Conservation (phyloP, 2,329 filamentous ascomycete genomes). For the Sclerotinia trifoliorum region DNA sequence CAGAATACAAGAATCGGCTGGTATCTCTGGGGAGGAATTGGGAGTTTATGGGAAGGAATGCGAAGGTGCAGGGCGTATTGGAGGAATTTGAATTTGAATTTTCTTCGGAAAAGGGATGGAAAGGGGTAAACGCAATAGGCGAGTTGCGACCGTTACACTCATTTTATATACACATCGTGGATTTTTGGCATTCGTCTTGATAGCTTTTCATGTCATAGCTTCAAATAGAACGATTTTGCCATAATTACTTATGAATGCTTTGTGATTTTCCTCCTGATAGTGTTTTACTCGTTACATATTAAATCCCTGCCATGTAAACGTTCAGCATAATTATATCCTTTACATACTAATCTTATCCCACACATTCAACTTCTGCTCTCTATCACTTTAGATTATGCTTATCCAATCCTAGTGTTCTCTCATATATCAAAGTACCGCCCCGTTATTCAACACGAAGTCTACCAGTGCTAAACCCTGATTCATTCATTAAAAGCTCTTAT, state of each 20-base stretch:
- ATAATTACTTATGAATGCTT: no score
- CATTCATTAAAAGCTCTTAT: background rate
- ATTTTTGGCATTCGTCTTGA: background rate
- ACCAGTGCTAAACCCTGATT: background rate
- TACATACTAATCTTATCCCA: rapidly evolving
- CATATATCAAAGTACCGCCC: background rate
- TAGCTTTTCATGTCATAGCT: background rate
- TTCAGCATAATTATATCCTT: background rate
- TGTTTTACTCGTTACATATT: background rate
- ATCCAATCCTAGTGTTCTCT: no score
- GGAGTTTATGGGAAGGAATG: background rate
- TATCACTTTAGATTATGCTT: no score
- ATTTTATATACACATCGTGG: background rate
- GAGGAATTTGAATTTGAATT: background rate
- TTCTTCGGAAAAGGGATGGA: no score
- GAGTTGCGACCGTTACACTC: slow-evolving; percentile 8
- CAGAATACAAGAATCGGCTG: background rate
- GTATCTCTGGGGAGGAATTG: background rate
- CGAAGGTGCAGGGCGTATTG: no score
- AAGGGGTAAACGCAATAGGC: background rate
- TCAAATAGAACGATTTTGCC: background rate
- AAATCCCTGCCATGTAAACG: background rate
- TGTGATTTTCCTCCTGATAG: background rate
- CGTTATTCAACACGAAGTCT: no score
- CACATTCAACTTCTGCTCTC: background rate